Base-by-base conservation (phyloP, 495 filamentous ascomycete genomes). In the Aspergillus nidulans region DNA sequence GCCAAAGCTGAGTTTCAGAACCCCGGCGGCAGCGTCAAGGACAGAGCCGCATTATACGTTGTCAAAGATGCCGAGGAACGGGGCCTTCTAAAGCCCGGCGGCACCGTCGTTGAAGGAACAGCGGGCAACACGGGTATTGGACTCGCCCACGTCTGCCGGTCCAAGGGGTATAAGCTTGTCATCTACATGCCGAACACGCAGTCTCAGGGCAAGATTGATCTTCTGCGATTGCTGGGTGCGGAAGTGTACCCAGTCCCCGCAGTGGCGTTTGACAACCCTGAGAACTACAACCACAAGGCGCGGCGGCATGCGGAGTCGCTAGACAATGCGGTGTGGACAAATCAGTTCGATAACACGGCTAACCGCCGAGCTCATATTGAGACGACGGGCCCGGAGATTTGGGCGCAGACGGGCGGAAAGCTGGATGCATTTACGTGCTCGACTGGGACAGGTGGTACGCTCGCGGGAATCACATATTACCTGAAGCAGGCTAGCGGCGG, bases 121-220 rank as follows among this genome's bases (percentile, higher is more conserved):
- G 94, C 94, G 1, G 94, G 94, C 30, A 98, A 98, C 77, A 98
- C 94, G 10, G 94, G 94, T 40, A 98, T 98, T 72, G 94, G 94
- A 6, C 85, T 98, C 15, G 94, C 94, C 40, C 94, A 98, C 71
- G 94, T 98, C 21, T 98, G 94, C 70, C 85, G 94, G 40, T 88
- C 87, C 23, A 89, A 88, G 65, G 95, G 94, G 23, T 97, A 98
- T 80, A 83, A 87, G 65, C 83, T 95, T 19, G 91, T 97, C 50
- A 98, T 98, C 65, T 98, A 97, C 81, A 98, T 98, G 94, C 94
- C 94, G 62, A 86, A 98, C 77, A 97, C 94, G 38, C 94, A 98
- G 72, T 95, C 91, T 39, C 94, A 95, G 69, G 94, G 92, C 62
- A 98, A 98, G 77, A 87, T 98, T 66, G 95, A 98, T 70, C 78